Percentiles rank a stretch among this genome's conserved stretches.
Conservation (phyloP, 139 green algal species). For the Tetradesmus obliquus region DNA sequence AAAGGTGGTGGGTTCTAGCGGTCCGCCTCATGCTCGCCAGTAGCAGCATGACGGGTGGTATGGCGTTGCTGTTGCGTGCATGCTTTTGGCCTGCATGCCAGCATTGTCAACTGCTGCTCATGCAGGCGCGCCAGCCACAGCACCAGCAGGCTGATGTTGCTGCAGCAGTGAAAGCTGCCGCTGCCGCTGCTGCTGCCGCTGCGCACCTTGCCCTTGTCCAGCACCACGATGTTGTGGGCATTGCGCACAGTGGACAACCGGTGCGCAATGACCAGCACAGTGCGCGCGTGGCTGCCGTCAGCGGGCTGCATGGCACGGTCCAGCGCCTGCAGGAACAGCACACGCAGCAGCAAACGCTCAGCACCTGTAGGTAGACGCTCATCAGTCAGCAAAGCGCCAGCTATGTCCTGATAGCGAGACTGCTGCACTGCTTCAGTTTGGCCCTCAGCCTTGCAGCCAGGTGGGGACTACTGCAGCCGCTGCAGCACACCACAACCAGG, state of each 20-base stretch:
- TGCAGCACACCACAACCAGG: background rate
- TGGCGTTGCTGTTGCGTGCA: background rate
- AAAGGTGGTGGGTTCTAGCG: too few species aligned
- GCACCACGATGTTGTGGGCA: conserved; percentile 81
- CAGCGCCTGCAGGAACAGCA: conserved; percentile 69
- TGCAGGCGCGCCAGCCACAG: too few species aligned
- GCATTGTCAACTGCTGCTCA: too few species aligned
- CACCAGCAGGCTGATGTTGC: background rate
- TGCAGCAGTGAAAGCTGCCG: background rate
- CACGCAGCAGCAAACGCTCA: background rate
- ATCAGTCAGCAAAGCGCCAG: too few species aligned
- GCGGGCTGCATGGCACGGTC: conserved; percentile 65
- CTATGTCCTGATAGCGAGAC: background rate
- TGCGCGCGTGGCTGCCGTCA: conserved; percentile 47
- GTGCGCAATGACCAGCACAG: conserved; percentile 87
- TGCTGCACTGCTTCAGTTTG: background rate
- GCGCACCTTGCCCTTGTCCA: conserved; percentile 74
- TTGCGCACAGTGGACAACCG: conserved; percentile 82
- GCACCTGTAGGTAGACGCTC: too few species aligned
- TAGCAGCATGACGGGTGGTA: background rate
- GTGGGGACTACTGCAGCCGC: background rate
- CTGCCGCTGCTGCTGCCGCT: background rate
- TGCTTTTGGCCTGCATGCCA: background rate
- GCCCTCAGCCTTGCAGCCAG: background rate
- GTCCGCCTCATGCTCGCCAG: background rate